phyloP scores from a whole-genome alignment of 73 alveolate genomes.

The Uronychia setigera region DNA sequence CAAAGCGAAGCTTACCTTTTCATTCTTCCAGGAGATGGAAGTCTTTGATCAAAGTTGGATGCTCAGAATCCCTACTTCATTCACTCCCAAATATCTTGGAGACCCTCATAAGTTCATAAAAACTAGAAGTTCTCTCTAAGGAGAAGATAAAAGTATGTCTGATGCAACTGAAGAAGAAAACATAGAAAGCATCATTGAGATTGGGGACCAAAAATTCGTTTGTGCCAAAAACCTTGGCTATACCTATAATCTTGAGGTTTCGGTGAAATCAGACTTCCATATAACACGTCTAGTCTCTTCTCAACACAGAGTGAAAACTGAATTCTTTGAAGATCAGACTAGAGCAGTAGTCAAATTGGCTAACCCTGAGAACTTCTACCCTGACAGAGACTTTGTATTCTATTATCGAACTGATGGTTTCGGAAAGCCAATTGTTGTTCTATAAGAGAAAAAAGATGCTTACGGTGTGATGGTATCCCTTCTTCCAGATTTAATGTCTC shows the following conservation, averaged over 20 bases:
- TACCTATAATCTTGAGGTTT: too few relatives aligned
- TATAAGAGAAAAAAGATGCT: neutral
- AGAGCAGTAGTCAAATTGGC: neutral
- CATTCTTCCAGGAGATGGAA: conserved; percentile 16
- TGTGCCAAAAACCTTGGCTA: too few relatives aligned
- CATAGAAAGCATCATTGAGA: neutral
- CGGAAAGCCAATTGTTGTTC: neutral
- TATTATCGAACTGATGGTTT: neutral
- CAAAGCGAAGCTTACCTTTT: conserved; percentile 18
- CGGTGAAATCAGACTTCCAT: too few relatives aligned
- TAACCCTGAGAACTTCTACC: neutral
- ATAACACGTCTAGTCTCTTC: too few relatives aligned
- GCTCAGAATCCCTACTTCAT: conserved; percentile 42
- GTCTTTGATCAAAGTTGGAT: conserved; percentile 55
- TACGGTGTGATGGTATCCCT: neutral
- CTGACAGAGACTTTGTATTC: neutral
- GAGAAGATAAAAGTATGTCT: neutral
- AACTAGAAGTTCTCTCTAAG: neutral
- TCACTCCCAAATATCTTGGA: conserved; percentile 7
- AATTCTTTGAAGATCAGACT: neutral
- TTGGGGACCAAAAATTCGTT: too few relatives aligned
- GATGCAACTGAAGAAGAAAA: neutral
- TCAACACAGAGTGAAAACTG: neutral
- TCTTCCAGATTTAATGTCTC: neutral
- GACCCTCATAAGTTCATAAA: neutral